Percentiles rank a stretch among this genome's conserved stretches.
Evolutionary conservation across 2,329 filamentous ascomycete species (phyloP).

Genomic region (Stemphylium vesicarium): DNA sequence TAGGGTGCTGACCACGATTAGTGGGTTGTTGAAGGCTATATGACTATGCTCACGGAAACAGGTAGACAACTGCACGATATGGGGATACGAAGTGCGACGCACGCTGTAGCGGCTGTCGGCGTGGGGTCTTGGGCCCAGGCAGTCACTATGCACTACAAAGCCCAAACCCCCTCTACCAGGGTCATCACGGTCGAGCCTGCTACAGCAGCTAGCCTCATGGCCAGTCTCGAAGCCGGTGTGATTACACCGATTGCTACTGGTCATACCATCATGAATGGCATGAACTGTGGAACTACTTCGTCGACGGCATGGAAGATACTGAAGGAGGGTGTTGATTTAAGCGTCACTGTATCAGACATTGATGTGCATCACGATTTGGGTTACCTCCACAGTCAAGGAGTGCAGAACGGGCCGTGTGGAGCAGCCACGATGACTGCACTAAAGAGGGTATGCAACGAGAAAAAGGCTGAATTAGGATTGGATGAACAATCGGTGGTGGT

Average conservation of each 20-base stretch:
- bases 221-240: conserved; percentile 59
- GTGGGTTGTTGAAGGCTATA: conserved; percentile 81
- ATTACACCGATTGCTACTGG: conserved; percentile 60
- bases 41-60: conserved; percentile 72
- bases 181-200: conserved; percentile 76
- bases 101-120: conserved; percentile 71
- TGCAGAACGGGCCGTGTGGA: conserved; percentile 68
- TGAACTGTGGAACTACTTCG: conserved; percentile 75
- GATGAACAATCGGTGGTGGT: conserved; percentile 64
- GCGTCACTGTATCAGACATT: conserved; percentile 65
- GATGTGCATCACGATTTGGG: conserved; percentile 67
- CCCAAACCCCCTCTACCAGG: conserved; percentile 35
- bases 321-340: conserved; percentile 64
- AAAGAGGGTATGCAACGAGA: conserved; percentile 52
- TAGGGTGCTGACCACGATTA: conserved; percentile 30
- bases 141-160: conserved; percentile 69
- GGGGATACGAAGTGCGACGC: conserved; percentile 48
- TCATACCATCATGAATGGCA: conserved; percentile 74
- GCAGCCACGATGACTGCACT: conserved; percentile 65
- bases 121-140: conserved; percentile 77
- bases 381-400: conserved; percentile 56
- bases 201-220: conserved; percentile 63
- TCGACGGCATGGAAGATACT: conserved; percentile 69
- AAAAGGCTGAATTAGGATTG: conserved; percentile 46
- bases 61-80: conserved; percentile 64